Evolutionary conservation across 495 filamentous ascomycete genomes (phyloP).

Genomic region (Penicillium maclennaniae): DNA sequence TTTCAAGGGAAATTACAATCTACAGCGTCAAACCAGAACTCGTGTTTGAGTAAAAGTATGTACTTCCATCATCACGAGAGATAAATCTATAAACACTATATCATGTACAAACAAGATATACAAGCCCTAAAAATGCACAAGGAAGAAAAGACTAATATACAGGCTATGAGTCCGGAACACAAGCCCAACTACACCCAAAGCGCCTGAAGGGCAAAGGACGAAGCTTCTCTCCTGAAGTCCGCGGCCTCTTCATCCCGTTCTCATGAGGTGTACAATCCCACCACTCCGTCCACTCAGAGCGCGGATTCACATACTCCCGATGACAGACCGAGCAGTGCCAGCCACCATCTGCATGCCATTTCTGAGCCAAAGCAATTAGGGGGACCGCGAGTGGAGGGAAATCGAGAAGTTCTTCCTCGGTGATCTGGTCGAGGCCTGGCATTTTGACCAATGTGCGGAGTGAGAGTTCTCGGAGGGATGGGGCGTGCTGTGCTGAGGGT

Average conservation of each 20-base stretch:
- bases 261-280: conserved; percentile 52
- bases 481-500: conserved; percentile 19
- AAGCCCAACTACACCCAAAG: conserved; percentile 63
- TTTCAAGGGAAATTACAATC: too few relatives aligned
- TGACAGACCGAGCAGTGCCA: conserved; percentile 59
- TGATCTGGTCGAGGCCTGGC: conserved; percentile 41
- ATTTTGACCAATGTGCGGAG: conserved; percentile 47
- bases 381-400: conserved; percentile 39
- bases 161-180: conserved; percentile 39
- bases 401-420: conserved; percentile 36
- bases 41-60: neutral
- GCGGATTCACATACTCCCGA: conserved; percentile 52
- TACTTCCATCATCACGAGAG: neutral
- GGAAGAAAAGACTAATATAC: conserved; percentile 1
- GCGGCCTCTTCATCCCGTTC: conserved; percentile 41
- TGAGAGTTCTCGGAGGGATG: conserved; percentile 57
- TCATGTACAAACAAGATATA: conserved; percentile 8
- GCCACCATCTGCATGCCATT: conserved; percentile 48
- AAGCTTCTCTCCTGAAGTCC: conserved; percentile 31
- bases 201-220: conserved; percentile 59
- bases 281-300: conserved; percentile 73
- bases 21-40: neutral
- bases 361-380: conserved; percentile 38
- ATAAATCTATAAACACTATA: conserved; percentile 2
- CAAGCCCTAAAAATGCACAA: conserved; percentile 1